Percentiles rank a stretch among this genome's conserved stretches.
These are phyloP conservation scores for Termitomyces sp. DNA, from an alignment of 768 basidiomycete genomes.

Conservation along the genomic window DNA sequence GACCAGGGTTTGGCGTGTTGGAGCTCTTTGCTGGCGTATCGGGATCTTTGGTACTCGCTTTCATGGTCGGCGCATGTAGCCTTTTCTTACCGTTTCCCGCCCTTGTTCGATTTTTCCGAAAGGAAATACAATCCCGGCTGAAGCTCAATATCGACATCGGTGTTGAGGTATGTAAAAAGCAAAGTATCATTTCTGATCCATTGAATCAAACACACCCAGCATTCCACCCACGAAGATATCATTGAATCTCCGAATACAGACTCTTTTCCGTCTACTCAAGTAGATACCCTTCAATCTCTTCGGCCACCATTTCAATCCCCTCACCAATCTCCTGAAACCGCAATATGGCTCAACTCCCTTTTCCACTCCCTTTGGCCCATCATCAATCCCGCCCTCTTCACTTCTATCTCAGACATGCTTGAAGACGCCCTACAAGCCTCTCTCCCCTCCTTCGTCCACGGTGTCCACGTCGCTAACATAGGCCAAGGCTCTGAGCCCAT, in stretches of 20 bases:
- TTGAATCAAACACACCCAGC: not conserved
- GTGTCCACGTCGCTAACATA: conserved; percentile 71
- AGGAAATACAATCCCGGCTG: not conserved
- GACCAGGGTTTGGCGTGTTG: conserved; percentile 14
- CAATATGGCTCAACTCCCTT: conserved; percentile 63
- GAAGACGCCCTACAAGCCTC: conserved; percentile 57
- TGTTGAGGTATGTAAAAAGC: not conserved
- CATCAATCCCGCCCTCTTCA: conserved; percentile 66
- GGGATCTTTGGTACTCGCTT: conserved; percentile 23
- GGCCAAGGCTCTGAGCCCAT: conserved; percentile 67
- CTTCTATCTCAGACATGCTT: conserved; percentile 55
- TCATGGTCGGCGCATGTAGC: conserved; percentile 24
- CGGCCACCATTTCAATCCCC: not conserved
- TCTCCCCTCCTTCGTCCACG: conserved; percentile 45
- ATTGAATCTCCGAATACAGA: not conserved
- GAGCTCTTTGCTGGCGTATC: conserved; percentile 18
- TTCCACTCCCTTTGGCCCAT: conserved; percentile 67
- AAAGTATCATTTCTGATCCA: not conserved
- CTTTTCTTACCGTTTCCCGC: conserved; percentile 1
- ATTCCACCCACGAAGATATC: no score
- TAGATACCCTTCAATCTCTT: not conserved
- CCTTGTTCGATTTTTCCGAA: not conserved
- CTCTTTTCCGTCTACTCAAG: not conserved
- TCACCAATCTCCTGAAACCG: conserved; percentile 28
- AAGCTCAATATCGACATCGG: not conserved